Evolutionary conservation across 1,139 yeast species (phyloP).

Genomic region (Kurtzmaniella quercitrusa): DNA sequence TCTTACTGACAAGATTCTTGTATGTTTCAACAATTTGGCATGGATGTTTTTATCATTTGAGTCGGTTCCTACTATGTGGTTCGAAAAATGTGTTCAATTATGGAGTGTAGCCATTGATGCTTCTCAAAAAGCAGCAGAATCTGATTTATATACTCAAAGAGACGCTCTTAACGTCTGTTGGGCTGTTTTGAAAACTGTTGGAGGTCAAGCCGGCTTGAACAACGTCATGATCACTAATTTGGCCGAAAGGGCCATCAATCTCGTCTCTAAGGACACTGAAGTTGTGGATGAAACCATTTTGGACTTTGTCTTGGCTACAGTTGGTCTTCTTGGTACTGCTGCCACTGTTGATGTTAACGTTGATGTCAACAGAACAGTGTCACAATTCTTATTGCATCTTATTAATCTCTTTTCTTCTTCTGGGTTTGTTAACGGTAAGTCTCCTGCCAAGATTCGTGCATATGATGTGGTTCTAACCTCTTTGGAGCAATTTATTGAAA

Average conservation of each 20-base stretch:
- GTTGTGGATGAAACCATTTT: slow-evolving; percentile 12
- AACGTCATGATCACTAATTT: slow-evolving; percentile 11
- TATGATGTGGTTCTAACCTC: slow-evolving; percentile 52
- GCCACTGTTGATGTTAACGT: slow-evolving; percentile 47
- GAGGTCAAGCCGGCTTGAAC: slow-evolving; percentile 22
- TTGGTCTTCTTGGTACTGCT: slow-evolving; percentile 54
- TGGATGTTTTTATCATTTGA: slow-evolving; percentile 46
- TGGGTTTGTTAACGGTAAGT: slow-evolving; percentile 12
- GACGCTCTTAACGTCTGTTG: slow-evolving; percentile 56
- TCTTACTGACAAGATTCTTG: slow-evolving; percentile 51
- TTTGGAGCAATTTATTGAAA: slow-evolving; percentile 64
- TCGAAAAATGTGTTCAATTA: slow-evolving; percentile 21
- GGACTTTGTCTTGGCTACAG: slow-evolving; percentile 25
- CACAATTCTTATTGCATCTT: slow-evolving; percentile 41
- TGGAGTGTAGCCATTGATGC: slow-evolving; percentile 31
- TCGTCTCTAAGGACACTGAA: slow-evolving; percentile 5
- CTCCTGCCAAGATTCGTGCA: slow-evolving; percentile 16
- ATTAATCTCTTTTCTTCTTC: slow-evolving; percentile 18
- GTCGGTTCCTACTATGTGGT: slow-evolving; percentile 36
- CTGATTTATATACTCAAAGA: slow-evolving; percentile 30
- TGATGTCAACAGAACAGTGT: slow-evolving; percentile 41
- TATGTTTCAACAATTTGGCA: slow-evolving; percentile 65
- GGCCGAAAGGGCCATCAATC: slow-evolving; percentile 16
- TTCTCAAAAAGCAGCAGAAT: slow-evolving; percentile 6
- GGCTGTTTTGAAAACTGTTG: slow-evolving; percentile 51